Conservation (phyloP, 2,329 filamentous ascomycete genomes). For the Exophiala dermatitidis region DNA sequence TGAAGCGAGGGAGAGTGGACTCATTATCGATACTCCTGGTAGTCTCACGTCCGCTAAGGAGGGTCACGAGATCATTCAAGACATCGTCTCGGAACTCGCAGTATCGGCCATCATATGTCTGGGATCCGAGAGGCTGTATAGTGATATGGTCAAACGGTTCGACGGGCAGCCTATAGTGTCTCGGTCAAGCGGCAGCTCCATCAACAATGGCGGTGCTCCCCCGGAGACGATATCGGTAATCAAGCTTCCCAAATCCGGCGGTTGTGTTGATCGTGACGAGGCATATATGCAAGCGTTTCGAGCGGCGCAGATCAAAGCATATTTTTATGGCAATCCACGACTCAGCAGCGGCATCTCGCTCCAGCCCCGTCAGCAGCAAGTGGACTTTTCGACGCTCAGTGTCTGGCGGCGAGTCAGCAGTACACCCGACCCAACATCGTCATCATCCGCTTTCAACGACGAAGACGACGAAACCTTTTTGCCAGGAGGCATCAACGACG, state of each 20-base stretch:
- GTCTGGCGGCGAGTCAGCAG: slow-evolving; percentile 58
- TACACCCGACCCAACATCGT: slow-evolving; percentile 11
- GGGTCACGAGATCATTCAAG: slow-evolving; percentile 69
- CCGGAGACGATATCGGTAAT: slow-evolving; percentile 65
- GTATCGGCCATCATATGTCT: slow-evolving; percentile 77
- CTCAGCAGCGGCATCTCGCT: slow-evolving; percentile 55
- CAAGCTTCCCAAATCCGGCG: slow-evolving; percentile 74
- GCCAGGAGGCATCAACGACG: slow-evolving; percentile 35
- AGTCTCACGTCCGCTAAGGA: slow-evolving; percentile 51
- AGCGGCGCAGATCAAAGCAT: slow-evolving; percentile 75
- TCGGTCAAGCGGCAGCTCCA: slow-evolving; percentile 30
- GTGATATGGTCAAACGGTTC: slow-evolving; percentile 66
- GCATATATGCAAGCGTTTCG: slow-evolving; percentile 64
- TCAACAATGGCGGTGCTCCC: slow-evolving; percentile 35
- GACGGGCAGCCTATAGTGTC: slow-evolving; percentile 43
- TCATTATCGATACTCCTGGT: slow-evolving; percentile 79
- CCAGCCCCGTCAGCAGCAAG: slow-evolving; percentile 78
- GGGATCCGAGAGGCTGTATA: slow-evolving; percentile 68
- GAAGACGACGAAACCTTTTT: slow-evolving; percentile 41
- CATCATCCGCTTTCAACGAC: slow-evolving; percentile 15
- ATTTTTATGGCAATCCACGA: slow-evolving; percentile 76
- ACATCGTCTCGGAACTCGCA: slow-evolving; percentile 65
- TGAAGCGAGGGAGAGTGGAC: slow-evolving; percentile 62
- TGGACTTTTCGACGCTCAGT: slow-evolving; percentile 66
- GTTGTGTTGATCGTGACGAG: slow-evolving; percentile 69